Evolutionary conservation across 78 protist genomes (phyloP).

Genomic region (Isochrysis galbana): DNA sequence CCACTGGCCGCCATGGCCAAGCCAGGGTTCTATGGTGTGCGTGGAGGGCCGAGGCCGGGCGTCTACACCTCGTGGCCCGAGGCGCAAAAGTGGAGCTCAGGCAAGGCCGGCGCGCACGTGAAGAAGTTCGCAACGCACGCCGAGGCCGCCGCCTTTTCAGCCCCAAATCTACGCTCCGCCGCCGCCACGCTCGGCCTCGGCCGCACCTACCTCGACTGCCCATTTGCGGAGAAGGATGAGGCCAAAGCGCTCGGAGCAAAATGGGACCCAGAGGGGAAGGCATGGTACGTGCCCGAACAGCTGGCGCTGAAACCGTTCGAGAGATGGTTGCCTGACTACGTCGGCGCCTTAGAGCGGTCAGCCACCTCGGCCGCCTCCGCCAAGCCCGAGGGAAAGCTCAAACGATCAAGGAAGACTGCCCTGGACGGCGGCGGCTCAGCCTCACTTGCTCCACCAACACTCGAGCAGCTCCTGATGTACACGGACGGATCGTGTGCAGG

Average conservation of each 20-base stretch:
- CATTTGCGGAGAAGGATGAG: not conserved
- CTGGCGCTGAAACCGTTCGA: not conserved
- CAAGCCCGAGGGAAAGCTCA: too few species aligned
- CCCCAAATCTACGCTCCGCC: not conserved
- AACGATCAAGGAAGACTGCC: too few species aligned
- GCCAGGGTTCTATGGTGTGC: not conserved
- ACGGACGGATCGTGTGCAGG: not conserved
- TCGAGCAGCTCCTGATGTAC: not conserved
- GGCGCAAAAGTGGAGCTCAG: not conserved
- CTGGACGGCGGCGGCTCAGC: too few species aligned
- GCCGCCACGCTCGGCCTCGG: not conserved
- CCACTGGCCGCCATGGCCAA: not conserved
- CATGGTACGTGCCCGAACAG: not conserved
- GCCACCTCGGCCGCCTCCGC: too few species aligned
- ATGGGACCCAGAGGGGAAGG: not conserved
- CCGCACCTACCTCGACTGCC: not conserved
- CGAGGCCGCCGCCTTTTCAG: not conserved
- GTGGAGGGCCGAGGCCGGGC: not conserved
- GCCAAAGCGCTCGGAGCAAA: not conserved
- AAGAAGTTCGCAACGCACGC: not conserved
- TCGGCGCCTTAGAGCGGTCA: too few species aligned
- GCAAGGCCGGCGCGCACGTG: not conserved
- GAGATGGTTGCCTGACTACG: not conserved
- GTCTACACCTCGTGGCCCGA: not conserved
- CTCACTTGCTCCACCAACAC: too few species aligned